A percentile compares a stretch with the other conserved stretches of the same genome.
phyloP scores from a whole-genome alignment of 352 stramenopile species.

The Phytophthora capsici region DNA sequence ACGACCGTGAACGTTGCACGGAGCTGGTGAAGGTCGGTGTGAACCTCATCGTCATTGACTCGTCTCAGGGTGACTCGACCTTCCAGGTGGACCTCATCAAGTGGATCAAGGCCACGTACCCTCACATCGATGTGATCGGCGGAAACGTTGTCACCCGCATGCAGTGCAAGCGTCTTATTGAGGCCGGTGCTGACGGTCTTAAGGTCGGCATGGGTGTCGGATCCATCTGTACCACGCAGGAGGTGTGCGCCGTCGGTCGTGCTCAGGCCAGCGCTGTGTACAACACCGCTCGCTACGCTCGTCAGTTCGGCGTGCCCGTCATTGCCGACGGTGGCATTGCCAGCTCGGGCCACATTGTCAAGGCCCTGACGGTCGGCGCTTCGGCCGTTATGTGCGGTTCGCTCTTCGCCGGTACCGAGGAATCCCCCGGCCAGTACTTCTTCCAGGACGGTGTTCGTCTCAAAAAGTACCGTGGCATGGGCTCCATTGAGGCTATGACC shows the following conservation, averaged over 20 bases:
- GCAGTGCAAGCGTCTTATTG: slow-evolving; percentile 99
- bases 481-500: slow-evolving; percentile 99
- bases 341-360: slow-evolving; percentile 98
- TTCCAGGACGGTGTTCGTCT: slow-evolving; percentile 99
- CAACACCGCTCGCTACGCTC: slow-evolving; percentile 96
- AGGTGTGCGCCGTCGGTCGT: slow-evolving; percentile 98
- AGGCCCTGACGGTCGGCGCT: slow-evolving; percentile 97
- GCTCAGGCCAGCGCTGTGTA: slow-evolving; percentile 99
- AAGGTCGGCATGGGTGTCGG: slow-evolving; percentile 99
- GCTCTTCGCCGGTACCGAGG: slow-evolving; percentile 99
- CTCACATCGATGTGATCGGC: slow-evolving; percentile 97
- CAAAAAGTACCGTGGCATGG: slow-evolving; percentile 99
- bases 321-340: slow-evolving; percentile 99
- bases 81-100: slow-evolving; percentile 92
- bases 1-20: slow-evolving; percentile 95
- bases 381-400: slow-evolving; percentile 99
- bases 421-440: slow-evolving; percentile 99
- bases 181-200: slow-evolving; percentile 98
- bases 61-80: slow-evolving; percentile 98
- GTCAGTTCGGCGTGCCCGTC: slow-evolving; percentile 97
- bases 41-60: slow-evolving; percentile 99
- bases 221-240: slow-evolving; percentile 99
- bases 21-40: slow-evolving; percentile 95
- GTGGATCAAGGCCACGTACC: slow-evolving; percentile 97
- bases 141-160: slow-evolving; percentile 99